Base-by-base conservation (phyloP, 495 filamentous ascomycete genomes). In the Penicillium herquei region DNA sequence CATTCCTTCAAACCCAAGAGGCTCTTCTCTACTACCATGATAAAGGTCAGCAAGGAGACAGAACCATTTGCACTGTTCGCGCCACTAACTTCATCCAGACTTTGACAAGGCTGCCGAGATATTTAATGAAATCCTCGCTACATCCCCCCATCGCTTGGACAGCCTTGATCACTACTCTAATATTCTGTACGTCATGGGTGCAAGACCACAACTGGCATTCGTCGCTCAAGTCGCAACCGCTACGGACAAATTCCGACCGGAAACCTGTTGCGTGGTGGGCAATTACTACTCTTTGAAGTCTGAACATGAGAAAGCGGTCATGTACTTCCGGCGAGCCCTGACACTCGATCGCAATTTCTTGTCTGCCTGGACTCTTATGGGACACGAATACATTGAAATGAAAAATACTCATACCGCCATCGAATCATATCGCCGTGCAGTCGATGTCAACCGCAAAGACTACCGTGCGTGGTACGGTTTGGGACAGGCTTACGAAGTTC, bases 361-460 rank as follows among this genome's bases (percentile, higher is more conserved):
- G 32, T 93, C 90, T 5, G 95, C 95, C 12, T 99, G 95, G 95
- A 99, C 92, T 1, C 78, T 99, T 0, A 99, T 99, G 95, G 95
- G 95, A 8, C 95, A 98, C 68, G 95, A 99, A 67, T 99, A 97
- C 69, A 90, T 98, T 34, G 95, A 99, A 68, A 87, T 99, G 76
- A 99, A 98, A 64, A 99, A 99, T 64, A 99, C 95, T 0, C 95
- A 99, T 63, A 92, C 95, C 0, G 95, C 95, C 13, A 98, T 99
- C 57, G 95, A 99, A 69, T 92, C 88, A 9, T 99, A 99, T 64
- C 87, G 95, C 5, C 87, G 95, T 13, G 95, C 95, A 1, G 95
- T 99, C 5, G 95, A 98, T 61, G 87, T 93, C 65, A 98, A 99
- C 68, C 86, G 94, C 41, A 89, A 92, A 66, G 95, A 99, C 66